These are phyloP conservation scores for Russula compacta DNA, from an alignment of 768 basidiomycete genomes.

Conservation along the genomic window DNA sequence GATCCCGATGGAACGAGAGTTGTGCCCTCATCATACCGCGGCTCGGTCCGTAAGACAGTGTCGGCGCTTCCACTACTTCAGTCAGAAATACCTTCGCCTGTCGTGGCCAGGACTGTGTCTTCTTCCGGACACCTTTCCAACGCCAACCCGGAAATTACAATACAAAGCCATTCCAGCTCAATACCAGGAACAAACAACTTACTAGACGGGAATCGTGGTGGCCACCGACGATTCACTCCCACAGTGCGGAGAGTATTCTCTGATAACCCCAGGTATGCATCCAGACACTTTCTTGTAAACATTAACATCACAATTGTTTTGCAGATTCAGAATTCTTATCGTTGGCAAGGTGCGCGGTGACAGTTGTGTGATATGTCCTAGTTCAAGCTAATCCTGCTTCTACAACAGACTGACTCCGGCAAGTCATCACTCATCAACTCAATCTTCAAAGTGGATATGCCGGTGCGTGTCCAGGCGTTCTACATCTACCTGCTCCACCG, in stretches of 20 bases:
- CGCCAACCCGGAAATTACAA: too few species aligned
- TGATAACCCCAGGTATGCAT: not conserved
- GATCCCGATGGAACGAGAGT: too few species aligned
- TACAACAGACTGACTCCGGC: not conserved
- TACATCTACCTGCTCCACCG: not conserved
- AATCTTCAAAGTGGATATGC: not conserved
- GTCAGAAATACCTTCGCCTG: too few species aligned
- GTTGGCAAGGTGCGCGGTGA: not conserved
- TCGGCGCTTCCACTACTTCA: too few species aligned
- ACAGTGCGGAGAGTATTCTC: not conserved
- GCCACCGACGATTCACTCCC: not conserved
- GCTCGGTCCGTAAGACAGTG: too few species aligned
- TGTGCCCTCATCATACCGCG: too few species aligned
- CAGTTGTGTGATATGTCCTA: too few species aligned
- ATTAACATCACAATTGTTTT: not conserved
- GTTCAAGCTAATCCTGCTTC: not conserved
- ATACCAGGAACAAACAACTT: too few species aligned
- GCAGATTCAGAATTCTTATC: not conserved
- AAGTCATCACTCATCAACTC: constrained; percentile 1
- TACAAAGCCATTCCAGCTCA: too few species aligned
- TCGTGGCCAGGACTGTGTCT: too few species aligned
- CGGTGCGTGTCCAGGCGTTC: not conserved
- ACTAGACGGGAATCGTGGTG: too few species aligned
- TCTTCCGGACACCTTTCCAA: too few species aligned
- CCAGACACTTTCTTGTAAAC: not conserved